phyloP scores from a whole-genome alignment of 1,284 basidiomycete species.

The Sporisorium reilianum region DNA sequence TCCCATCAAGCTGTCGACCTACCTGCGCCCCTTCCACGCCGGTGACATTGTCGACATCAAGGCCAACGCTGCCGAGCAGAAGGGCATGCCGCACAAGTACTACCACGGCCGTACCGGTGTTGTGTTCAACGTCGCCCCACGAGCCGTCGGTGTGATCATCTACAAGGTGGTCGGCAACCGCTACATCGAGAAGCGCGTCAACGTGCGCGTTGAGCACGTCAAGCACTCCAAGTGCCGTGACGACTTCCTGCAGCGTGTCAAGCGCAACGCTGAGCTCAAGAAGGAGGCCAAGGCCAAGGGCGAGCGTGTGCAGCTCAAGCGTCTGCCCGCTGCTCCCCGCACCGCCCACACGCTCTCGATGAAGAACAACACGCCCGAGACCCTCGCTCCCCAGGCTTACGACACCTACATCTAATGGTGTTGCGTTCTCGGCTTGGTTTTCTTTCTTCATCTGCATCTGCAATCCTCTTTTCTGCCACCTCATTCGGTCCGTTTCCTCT shows the following conservation, averaged over 20 bases:
- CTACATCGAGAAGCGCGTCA: conserved; percentile 99
- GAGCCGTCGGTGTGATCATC: conserved; percentile 94
- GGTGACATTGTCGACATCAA: conserved; percentile 99
- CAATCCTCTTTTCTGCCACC: conserved; percentile 7
- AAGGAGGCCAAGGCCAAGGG: conserved; percentile 77
- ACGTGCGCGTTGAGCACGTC: conserved; percentile 98
- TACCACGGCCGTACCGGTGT: conserved; percentile 88
- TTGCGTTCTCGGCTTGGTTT: background rate
- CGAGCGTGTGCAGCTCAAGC: conserved; percentile 86
- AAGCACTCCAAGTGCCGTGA: conserved; percentile 98
- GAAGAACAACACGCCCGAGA: conserved; percentile 86
- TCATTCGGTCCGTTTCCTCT: conserved; percentile 9
- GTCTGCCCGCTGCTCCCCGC: conserved; percentile 86
- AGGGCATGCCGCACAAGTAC: conserved; percentile 98
- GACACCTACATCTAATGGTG: conserved; percentile 69
- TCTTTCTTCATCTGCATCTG: conserved; percentile 12
- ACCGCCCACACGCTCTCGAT: conserved; percentile 81
- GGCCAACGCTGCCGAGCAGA: conserved; percentile 98
- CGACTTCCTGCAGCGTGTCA: conserved; percentile 97
- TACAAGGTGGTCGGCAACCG: conserved; percentile 99
- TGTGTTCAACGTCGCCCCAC: conserved; percentile 96
- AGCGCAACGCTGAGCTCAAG: conserved; percentile 88
- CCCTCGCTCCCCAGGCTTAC: conserved; percentile 88
- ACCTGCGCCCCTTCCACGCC: conserved; percentile 90
- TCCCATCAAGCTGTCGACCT: conserved; percentile 90